Conservation (phyloP, 805 yeast genomes). For the Metschnikowia proteae region DNA sequence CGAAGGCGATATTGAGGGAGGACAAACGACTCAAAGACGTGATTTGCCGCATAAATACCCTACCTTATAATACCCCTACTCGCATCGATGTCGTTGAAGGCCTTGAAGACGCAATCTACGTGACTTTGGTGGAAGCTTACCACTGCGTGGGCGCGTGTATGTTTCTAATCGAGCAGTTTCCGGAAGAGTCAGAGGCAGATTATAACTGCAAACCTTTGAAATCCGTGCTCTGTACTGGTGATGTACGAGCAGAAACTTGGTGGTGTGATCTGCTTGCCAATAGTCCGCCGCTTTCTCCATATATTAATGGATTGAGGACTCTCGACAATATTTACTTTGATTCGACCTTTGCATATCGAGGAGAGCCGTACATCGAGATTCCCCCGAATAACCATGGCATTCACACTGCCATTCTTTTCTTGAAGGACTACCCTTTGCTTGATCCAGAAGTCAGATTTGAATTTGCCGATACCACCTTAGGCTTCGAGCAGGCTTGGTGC, state of each 20-base stretch:
- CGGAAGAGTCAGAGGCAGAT: background rate
- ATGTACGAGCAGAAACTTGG: constrained; percentile 53
- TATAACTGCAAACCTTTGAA: background rate
- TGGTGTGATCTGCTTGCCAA: constrained; percentile 39
- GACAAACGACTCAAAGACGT: constrained; percentile 19
- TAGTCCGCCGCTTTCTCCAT: constrained; percentile 43
- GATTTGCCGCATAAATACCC: constrained; percentile 17
- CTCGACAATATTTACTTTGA: constrained; percentile 51
- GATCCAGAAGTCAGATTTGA: constrained; percentile 37
- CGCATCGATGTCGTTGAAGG: constrained; percentile 17
- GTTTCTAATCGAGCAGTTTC: constrained; percentile 41
- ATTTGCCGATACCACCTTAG: constrained; percentile 40
- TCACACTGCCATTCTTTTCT: constrained; percentile 24
- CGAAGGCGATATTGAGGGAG: constrained; percentile 26
- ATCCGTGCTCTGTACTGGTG: constrained; percentile 53
- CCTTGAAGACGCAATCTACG: constrained; percentile 18
- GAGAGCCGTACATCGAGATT: constrained; percentile 47
- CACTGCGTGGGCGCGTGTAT: constrained; percentile 62
- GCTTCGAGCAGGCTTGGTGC: constrained; percentile 55
- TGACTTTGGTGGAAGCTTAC: constrained; percentile 47
- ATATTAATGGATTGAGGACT: constrained; percentile 24
- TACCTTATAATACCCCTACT: constrained; percentile 21
- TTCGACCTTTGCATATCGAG: constrained; percentile 49
- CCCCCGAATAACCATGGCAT: constrained; percentile 42
- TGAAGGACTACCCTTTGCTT: constrained; percentile 42